A percentile compares a stretch with the other conserved stretches of the same genome.
phyloP scores from a whole-genome alignment of 2,329 filamentous ascomycete species.

The Trichoderma koningiopsis region DNA sequence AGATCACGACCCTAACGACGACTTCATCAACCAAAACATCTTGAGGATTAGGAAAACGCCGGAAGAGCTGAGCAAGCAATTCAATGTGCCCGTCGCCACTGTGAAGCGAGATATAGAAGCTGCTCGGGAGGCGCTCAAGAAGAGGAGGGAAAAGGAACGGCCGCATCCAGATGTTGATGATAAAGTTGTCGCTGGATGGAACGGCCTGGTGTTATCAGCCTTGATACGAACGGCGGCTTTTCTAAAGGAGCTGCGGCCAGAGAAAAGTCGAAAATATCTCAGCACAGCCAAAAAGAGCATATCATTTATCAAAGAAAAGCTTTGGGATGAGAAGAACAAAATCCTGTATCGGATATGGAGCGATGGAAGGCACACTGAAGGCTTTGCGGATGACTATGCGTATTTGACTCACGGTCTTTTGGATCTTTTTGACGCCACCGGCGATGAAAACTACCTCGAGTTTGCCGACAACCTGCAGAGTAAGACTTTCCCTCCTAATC shows the following conservation, averaged over 20 bases:
- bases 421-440: slow-evolving; percentile 81
- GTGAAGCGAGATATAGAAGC: slow-evolving; percentile 67
- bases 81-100: slow-evolving; percentile 70
- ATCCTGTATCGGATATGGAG: slow-evolving; percentile 75
- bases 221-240: slow-evolving; percentile 75
- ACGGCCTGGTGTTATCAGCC: slow-evolving; percentile 82
- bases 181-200: slow-evolving; percentile 86
- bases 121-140: slow-evolving; percentile 68
- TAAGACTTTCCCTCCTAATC: slow-evolving; percentile 39
- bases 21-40: slow-evolving; percentile 93
- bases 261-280: slow-evolving; percentile 62
- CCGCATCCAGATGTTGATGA: slow-evolving; percentile 79
- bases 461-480: slow-evolving; percentile 83
- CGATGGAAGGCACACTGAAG: slow-evolving; percentile 64
- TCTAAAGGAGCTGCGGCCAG: slow-evolving; percentile 61
- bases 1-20: slow-evolving; percentile 84
- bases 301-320: slow-evolving; percentile 68
- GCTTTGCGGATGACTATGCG: slow-evolving; percentile 93
- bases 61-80: slow-evolving; percentile 70
- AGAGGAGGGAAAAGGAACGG: slow-evolving; percentile 72
- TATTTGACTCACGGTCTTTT: slow-evolving; percentile 82
- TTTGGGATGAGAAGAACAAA: slow-evolving; percentile 67
- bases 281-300: slow-evolving; percentile 68
- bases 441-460: slow-evolving; percentile 71
- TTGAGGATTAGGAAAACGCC: slow-evolving; percentile 70